A percentile compares a stretch with the other conserved stretches of the same genome.
Evolutionary conservation across 805 yeast genomes (phyloP).

Genomic region (Ascoidea tarda): DNA sequence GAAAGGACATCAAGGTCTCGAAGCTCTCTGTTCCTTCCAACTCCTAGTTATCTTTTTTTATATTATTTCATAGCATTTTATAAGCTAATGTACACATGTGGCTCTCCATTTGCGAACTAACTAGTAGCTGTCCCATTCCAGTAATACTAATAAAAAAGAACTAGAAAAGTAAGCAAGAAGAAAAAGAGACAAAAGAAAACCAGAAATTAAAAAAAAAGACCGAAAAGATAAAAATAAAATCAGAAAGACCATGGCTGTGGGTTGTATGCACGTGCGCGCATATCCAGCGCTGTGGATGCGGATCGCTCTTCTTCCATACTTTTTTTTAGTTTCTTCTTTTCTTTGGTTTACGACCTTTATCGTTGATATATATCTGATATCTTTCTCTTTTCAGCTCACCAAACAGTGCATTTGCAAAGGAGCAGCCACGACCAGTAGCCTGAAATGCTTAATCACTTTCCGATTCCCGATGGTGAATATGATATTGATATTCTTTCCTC

Average conservation of each 20-base stretch:
- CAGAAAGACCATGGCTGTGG: too few relatives aligned
- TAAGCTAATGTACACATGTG: not conserved
- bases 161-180: slow-evolving; percentile 4
- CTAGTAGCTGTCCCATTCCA: slow-evolving; percentile 5
- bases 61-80: too few relatives aligned
- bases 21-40: slow-evolving; percentile 47
- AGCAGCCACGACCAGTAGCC: not conserved
- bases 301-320: too few relatives aligned
- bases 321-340: too few relatives aligned
- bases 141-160: slow-evolving; percentile 2
- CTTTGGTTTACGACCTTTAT: too few relatives aligned
- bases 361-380: too few relatives aligned
- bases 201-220: not conserved
- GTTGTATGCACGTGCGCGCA: too few relatives aligned
- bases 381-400: too few relatives aligned
- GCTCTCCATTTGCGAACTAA: not conserved
- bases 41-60: slow-evolving; percentile 9
- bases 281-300: too few relatives aligned
- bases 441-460: not conserved
- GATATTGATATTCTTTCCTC: slow-evolving; percentile 12
- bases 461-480: not conserved
- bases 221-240: too few relatives aligned
- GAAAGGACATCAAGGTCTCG: slow-evolving; percentile 30
- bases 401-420: slow-evolving; percentile 6
- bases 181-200: slow-evolving; percentile 6